Evolutionary conservation across 345 rosid genomes (phyloP).

Genomic region (Excoecaria agallocha): DNA sequence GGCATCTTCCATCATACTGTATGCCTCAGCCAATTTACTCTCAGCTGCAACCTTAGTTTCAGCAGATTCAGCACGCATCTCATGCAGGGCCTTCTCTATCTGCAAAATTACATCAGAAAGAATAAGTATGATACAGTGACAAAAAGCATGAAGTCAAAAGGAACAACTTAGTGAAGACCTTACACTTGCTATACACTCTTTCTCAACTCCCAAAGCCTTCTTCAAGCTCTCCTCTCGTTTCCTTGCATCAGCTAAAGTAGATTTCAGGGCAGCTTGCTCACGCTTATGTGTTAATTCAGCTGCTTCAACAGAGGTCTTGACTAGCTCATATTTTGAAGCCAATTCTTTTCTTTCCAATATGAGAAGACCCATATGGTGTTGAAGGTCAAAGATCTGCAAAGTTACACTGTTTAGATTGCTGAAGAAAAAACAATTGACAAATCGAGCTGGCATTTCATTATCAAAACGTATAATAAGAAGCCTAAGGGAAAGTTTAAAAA

Average conservation of each 20-base stretch:
- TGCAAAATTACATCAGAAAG: slow-evolving; percentile 30
- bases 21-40: slow-evolving; percentile 63
- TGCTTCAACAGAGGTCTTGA: slow-evolving; percentile 44
- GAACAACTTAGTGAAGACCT: slow-evolving; percentile 24
- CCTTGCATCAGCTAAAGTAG: slow-evolving; percentile 69
- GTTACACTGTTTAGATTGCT: slow-evolving; percentile 4
- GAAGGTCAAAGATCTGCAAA: slow-evolving; percentile 73
- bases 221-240: slow-evolving; percentile 76
- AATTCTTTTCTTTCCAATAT: slow-evolving; percentile 72
- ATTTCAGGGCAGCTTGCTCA: slow-evolving; percentile 58
- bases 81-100: slow-evolving; percentile 93
- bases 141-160: background rate
- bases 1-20: slow-evolving; percentile 60
- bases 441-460: background rate
- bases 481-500: background rate
- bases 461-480: background rate
- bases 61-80: slow-evolving; percentile 91
- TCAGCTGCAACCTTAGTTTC: slow-evolving; percentile 85
- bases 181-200: slow-evolving; percentile 88
- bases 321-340: slow-evolving; percentile 53
- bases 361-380: slow-evolving; percentile 94
- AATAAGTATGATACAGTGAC: slow-evolving; percentile 1
- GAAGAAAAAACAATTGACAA: background rate
- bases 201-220: slow-evolving; percentile 82
- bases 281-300: slow-evolving; percentile 35